phyloP scores from a whole-genome alignment of 2,329 filamentous ascomycete genomes.

The Rutstroemia sp. region DNA sequence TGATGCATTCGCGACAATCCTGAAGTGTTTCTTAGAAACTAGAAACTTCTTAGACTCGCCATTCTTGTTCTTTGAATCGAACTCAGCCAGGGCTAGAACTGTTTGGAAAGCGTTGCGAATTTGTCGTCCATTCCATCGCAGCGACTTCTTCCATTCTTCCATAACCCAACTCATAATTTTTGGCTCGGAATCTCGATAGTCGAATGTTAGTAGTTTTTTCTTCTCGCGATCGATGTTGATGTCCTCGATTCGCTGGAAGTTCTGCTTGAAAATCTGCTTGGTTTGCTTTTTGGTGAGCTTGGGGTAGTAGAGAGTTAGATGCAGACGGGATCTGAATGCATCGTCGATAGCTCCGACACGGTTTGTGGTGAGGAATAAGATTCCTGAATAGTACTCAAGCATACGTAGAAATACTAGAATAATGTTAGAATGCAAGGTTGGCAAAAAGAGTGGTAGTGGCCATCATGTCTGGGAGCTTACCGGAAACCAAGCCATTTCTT shows the following conservation, averaged over 20 bases:
- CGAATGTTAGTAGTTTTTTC: no score
- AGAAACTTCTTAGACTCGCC: neutral
- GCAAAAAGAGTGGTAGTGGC: no score
- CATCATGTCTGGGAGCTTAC: no score
- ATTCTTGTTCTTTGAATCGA: slow-evolving; percentile 9
- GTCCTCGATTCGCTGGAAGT: no score
- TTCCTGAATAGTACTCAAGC: slow-evolving; percentile 35
- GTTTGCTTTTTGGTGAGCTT: no score
- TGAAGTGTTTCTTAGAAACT: neutral
- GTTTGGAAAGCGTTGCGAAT: slow-evolving; percentile 28
- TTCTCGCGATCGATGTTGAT: no score
- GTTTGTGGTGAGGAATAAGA: slow-evolving; percentile 35
- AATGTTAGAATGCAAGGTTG: no score
- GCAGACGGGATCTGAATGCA: slow-evolving; percentile 30
- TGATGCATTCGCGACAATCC: neutral
- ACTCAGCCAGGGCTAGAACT: slow-evolving; percentile 25
- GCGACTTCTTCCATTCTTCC: no score
- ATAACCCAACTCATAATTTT: no score
- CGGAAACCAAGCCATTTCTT: slow-evolving; percentile 39
- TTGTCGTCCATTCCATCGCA: slow-evolving; percentile 25
- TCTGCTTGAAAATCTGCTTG: no score
- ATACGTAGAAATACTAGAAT: slow-evolving; percentile 28
- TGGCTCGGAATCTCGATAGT: no score
- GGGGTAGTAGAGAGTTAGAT: slow-evolving; percentile 26
- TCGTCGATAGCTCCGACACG: slow-evolving; percentile 32